Evolutionary conservation across 2,329 filamentous ascomycete species (phyloP).

Genomic region (Metarhizium anisopliae): DNA sequence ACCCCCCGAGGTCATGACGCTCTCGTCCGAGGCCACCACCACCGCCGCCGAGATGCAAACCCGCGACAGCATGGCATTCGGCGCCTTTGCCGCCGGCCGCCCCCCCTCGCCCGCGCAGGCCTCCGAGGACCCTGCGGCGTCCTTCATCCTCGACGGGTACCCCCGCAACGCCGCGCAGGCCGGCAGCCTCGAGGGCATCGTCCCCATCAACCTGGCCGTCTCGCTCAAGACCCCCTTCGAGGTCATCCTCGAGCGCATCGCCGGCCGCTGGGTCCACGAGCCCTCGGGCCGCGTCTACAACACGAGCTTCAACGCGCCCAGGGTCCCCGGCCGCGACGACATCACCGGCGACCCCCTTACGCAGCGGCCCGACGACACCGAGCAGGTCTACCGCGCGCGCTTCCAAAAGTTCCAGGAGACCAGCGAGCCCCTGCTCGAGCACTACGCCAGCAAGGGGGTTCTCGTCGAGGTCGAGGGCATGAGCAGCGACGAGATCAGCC

Average conservation of each 20-base stretch:
- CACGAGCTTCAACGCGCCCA: constrained; percentile 81
- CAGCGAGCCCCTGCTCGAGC: constrained; percentile 74
- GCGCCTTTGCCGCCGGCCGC: constrained; percentile 1
- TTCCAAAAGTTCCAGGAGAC: constrained; percentile 81
- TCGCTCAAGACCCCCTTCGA: constrained; percentile 76
- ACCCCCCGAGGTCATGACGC: constrained; percentile 40
- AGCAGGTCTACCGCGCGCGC: constrained; percentile 74
- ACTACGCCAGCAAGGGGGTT: constrained; percentile 78
- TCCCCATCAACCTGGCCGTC: constrained; percentile 93
- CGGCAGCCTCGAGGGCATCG: constrained; percentile 62
- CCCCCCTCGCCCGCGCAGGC: constrained; percentile 27
- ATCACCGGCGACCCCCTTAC: constrained; percentile 80
- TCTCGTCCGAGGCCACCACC: constrained; percentile 33
- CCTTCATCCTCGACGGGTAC: constrained; percentile 94
- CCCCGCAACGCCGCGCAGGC: constrained; percentile 82
- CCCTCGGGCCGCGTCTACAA: constrained; percentile 92
- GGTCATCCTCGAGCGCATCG: constrained; percentile 83
- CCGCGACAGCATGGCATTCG: constrained; percentile 16
- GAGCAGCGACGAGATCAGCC: constrained; percentile 90
- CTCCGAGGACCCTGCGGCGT: constrained; percentile 66
- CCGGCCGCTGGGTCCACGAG: constrained; percentile 87
- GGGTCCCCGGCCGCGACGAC: constrained; percentile 74
- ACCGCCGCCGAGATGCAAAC: constrained; percentile 23
- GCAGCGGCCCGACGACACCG: constrained; percentile 76
- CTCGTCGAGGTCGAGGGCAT: constrained; percentile 81